Evolutionary conservation across 2,329 filamentous ascomycete species (phyloP).

Genomic region (Trichoderma hamatum): DNA sequence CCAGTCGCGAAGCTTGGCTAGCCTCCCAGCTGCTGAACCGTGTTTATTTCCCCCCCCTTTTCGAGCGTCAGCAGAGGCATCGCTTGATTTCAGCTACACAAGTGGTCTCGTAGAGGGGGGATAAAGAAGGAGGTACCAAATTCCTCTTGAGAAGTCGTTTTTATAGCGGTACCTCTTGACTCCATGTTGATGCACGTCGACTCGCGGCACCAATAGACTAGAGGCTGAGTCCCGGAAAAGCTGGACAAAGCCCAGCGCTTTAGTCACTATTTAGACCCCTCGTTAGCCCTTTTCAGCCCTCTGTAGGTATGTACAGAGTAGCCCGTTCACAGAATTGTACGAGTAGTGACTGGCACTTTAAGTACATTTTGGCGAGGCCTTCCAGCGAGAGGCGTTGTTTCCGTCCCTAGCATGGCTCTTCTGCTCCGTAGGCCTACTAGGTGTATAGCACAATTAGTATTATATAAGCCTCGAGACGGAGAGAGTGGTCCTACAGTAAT

Average conservation of each 20-base stretch:
- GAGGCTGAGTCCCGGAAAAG: not conserved
- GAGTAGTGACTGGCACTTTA: no score
- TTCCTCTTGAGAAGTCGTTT: not conserved
- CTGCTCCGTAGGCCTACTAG: no score
- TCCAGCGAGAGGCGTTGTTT: not conserved
- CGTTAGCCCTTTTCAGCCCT: slow-evolving; percentile 6
- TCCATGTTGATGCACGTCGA: not conserved
- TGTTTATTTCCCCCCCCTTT: not conserved
- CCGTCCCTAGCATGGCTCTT: not conserved
- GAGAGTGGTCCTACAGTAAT: no score
- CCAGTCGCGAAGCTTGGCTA: slow-evolving; percentile 8
- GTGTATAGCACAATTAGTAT: not conserved
- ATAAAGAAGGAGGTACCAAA: not conserved
- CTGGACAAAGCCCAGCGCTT: not conserved
- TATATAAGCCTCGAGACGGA: not conserved
- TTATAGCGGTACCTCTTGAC: not conserved
- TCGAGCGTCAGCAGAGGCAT: slow-evolving; percentile 10
- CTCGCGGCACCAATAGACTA: not conserved
- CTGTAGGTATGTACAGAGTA: not conserved
- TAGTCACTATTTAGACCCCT: not conserved
- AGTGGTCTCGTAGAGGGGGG: not conserved
- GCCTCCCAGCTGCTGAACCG: slow-evolving; percentile 21
- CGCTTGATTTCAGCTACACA: not conserved
- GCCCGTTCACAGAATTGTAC: no score
- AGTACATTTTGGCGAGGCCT: not conserved